Evolutionary conservation across 2,329 filamentous ascomycete species (phyloP).

Genomic region (Colletotrichum sp.): DNA sequence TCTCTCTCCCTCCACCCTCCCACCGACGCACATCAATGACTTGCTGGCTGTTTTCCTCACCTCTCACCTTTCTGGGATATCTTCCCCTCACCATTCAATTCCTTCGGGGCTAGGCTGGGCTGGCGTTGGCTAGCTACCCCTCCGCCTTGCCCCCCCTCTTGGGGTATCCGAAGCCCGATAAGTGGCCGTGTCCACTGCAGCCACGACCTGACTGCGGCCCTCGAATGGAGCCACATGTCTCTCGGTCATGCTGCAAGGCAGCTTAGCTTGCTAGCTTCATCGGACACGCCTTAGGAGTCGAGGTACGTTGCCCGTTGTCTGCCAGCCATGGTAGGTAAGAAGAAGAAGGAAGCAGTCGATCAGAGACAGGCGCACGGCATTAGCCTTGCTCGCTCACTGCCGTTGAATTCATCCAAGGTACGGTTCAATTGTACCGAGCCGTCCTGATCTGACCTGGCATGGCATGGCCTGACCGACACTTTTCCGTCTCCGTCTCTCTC

Average conservation of each 20-base stretch:
- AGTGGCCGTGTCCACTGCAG: conserved; percentile 16
- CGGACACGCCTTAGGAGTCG: conserved; percentile 5
- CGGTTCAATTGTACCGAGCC: neutral
- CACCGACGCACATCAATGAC: neutral
- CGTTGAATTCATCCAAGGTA: neutral
- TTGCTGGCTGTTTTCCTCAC: neutral
- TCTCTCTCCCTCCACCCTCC: neutral
- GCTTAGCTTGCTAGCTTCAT: conserved; percentile 16
- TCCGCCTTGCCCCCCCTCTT: conserved; percentile 7
- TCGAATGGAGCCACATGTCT: conserved; percentile 25
- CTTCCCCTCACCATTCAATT: neutral
- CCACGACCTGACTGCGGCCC: neutral
- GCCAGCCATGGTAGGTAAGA: neutral
- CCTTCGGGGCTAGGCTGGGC: neutral
- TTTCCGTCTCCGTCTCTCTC: neutral
- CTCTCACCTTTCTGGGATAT: neutral
- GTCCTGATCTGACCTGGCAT: neutral
- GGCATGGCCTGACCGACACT: neutral
- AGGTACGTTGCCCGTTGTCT: neutral
- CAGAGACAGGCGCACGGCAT: neutral
- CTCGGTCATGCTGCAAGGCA: conserved; percentile 18
- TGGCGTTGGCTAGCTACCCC: neutral
- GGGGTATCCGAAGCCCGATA: neutral
- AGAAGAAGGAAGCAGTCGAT: neutral
- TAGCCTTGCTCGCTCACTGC: neutral